Percentiles rank a stretch among this genome's conserved stretches.
Conservation (phyloP, 2,329 filamentous ascomycete species). For the Penicillium sp. region DNA sequence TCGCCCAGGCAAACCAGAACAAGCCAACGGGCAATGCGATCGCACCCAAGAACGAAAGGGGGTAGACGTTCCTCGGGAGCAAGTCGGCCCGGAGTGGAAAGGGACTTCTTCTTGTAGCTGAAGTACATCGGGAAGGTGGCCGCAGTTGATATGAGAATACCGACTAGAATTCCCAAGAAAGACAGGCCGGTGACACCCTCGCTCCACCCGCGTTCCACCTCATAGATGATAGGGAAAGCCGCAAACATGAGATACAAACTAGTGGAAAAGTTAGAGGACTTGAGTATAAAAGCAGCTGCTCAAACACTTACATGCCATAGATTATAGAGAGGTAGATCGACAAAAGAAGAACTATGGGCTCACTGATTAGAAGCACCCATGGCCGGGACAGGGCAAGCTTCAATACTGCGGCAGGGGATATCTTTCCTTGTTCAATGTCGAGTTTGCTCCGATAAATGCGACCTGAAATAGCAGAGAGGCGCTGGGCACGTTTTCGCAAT, state of each 20-base stretch:
- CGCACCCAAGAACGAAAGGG: constrained; percentile 24
- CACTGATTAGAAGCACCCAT: constrained; percentile 30
- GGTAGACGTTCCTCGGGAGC: constrained; percentile 29
- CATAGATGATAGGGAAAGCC: constrained; percentile 32
- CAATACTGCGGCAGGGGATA: constrained; percentile 22
- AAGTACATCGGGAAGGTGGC: constrained; percentile 15
- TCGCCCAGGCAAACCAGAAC: constrained; percentile 13
- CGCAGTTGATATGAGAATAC: constrained; percentile 28
- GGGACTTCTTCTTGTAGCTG: background rate
- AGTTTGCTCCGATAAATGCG: constrained; percentile 27
- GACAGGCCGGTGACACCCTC: constrained; percentile 27
- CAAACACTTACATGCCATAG: constrained; percentile 20
- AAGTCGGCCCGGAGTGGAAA: constrained; percentile 13
- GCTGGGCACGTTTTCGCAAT: constrained; percentile 27
- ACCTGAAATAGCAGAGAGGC: constrained; percentile 24
- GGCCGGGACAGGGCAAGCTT: constrained; percentile 25
- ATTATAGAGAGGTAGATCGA: constrained; percentile 31
- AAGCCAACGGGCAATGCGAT: constrained; percentile 27
- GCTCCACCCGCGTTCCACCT: constrained; percentile 29
- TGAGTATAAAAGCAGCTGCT: too few relatives aligned
- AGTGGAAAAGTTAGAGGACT: too few relatives aligned
- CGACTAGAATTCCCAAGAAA: constrained; percentile 32
- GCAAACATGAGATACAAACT: constrained; percentile 30
- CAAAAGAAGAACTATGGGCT: constrained; percentile 31
- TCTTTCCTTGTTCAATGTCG: constrained; percentile 25